Evolutionary conservation across 257 asterid species (phyloP), one percentile per base, ranked within the genome.

Genomic region (Datura wrightii): DNA sequence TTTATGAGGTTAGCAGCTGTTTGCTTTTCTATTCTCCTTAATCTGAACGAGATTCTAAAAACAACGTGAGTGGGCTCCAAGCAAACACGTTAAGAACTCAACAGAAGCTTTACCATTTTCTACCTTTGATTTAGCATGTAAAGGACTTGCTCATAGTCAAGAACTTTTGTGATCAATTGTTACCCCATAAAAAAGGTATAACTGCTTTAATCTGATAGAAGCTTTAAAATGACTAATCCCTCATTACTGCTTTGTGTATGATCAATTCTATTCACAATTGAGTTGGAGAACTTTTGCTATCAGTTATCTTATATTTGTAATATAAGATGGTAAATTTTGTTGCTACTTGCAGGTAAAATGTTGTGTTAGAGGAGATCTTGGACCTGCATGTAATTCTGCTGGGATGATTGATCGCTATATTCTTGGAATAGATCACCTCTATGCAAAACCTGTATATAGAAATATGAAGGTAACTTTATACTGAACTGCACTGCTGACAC

Each of bases 321-420:
- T 24, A 24, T 48, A 74, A 74, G 14, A 74, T 50, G 60, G 19
- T 76, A 76, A 48, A 34, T 31, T 76, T 52, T 78, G 63, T 15
- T 34, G 63, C 52, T 67, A 62, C 80, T 72, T 81, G 11, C 87
- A 94, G 99, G 98, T 95, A 83, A 94, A 90, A 82, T 95, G 98
- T 88, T 91, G 94, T 60, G 93, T 90, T 41, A 91, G 97, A 87
- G 98, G 99, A 87, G 94, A 95, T 85, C 92, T 95, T 3, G 90
- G 97, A 78, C 99, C 99, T 67, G 97, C 93, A 50, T 95, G 99
- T 87, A 95, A 93, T 84, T 83, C 99, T 86, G 99, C 94, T 81
- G 98, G 93, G 81, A 90, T 94, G 99, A 87, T 95, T 67, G 99
- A 95, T 89, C 96, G 97, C 44, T 67, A 46, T 78, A 52, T 95